Evolutionary conservation across 805 yeast genomes (phyloP).

Genomic region (Barnettozyma vustinii): DNA sequence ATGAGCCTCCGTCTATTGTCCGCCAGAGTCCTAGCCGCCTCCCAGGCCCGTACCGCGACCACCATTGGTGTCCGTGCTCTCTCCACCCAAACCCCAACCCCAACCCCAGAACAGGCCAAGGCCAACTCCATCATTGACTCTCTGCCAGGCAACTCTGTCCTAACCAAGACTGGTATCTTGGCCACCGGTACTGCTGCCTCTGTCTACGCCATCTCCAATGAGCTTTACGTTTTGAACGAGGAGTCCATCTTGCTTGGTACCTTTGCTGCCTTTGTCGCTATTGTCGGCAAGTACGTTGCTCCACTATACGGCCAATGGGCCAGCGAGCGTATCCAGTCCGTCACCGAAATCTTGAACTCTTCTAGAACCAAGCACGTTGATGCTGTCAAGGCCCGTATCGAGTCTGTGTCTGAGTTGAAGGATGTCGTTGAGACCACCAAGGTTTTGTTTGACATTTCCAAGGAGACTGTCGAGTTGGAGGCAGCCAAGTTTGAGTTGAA

Average conservation of each 20-base stretch:
- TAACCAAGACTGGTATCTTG: constrained; percentile 91
- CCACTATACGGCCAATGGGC: constrained; percentile 96
- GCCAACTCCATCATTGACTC: constrained; percentile 88
- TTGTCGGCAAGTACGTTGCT: constrained; percentile 82
- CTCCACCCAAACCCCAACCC: constrained; percentile 47
- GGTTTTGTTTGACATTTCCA: constrained; percentile 87
- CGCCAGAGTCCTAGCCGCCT: constrained; percentile 4
- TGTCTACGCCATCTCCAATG: constrained; percentile 89
- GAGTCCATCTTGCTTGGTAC: constrained; percentile 83
- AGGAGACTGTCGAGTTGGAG: constrained; percentile 95
- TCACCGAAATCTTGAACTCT: constrained; percentile 73
- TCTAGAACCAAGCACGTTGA: constrained; percentile 87
- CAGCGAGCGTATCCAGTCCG: constrained; percentile 74
- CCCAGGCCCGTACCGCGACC: constrained; percentile 24
- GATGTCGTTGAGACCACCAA: constrained; percentile 90
- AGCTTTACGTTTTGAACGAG: constrained; percentile 87
- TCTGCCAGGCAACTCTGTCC: constrained; percentile 82
- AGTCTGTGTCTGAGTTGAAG: constrained; percentile 79
- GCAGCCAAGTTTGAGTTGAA: constrained; percentile 89
- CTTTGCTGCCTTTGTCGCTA: constrained; percentile 69
- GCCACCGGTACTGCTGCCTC: constrained; percentile 96
- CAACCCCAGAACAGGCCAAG: constrained; percentile 74
- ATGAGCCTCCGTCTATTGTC: constrained; percentile 12
- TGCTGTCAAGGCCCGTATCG: constrained; percentile 91
- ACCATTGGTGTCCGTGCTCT: constrained; percentile 58